A percentile compares a stretch with the other conserved stretches of the same genome.
phyloP scores from a whole-genome alignment of 2,329 filamentous ascomycete species.

The Aspergillus sp. region DNA sequence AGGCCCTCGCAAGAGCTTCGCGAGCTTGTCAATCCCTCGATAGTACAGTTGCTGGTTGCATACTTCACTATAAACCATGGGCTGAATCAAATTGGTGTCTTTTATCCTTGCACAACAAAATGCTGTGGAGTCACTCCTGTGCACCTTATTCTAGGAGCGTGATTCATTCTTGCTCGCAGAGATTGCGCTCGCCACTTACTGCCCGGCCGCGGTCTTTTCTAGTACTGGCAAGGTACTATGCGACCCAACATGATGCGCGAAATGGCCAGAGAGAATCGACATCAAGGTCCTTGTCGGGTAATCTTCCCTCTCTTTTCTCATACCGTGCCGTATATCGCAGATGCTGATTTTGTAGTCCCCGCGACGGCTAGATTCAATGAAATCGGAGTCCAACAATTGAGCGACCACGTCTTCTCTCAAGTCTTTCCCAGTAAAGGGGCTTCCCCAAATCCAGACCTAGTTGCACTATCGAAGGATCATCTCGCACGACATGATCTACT shows the following conservation, averaged over 20 bases:
- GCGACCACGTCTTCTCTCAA: slow-evolving; percentile 76
- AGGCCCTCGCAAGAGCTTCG: neutral
- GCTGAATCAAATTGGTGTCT: neutral
- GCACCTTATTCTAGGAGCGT: slow-evolving; percentile 33
- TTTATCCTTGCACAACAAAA: slow-evolving; percentile 12
- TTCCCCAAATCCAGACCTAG: slow-evolving; percentile 67
- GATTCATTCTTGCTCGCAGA: slow-evolving; percentile 25
- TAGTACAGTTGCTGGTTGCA: slow-evolving; percentile 15
- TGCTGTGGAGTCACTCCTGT: slow-evolving; percentile 30
- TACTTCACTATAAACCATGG: slow-evolving; percentile 24
- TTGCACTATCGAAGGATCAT: slow-evolving; percentile 79
- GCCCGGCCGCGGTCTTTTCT: slow-evolving; percentile 15
- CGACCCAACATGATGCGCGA: slow-evolving; percentile 14
- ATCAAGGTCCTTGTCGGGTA: slow-evolving; percentile 31
- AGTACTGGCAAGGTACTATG: slow-evolving; percentile 11
- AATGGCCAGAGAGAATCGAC: slow-evolving; percentile 2
- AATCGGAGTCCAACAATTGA: slow-evolving; percentile 92
- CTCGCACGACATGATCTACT: slow-evolving; percentile 80
- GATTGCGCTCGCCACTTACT: slow-evolving; percentile 22
- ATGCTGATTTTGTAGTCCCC: slow-evolving; percentile 31
- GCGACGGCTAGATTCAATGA: slow-evolving; percentile 75
- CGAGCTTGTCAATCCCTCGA: neutral
- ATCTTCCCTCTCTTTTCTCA: neutral
- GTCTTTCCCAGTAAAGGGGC: slow-evolving; percentile 64
- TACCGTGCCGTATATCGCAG: neutral